Conservation (phyloP, 345 rosid species). For the Geranium brycei region DNA sequence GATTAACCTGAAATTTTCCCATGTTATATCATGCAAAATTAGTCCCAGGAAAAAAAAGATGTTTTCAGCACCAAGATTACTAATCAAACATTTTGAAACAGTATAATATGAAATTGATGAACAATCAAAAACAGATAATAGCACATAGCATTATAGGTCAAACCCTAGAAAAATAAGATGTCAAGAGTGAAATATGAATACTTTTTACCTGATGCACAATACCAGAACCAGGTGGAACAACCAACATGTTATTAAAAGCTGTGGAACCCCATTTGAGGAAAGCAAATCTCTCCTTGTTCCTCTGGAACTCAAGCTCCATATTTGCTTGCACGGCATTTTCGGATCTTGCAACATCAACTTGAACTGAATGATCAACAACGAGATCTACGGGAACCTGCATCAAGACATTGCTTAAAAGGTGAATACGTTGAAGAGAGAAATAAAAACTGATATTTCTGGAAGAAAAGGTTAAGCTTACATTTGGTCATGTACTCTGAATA, state of each 20-base stretch:
- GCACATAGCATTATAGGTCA: not conserved
- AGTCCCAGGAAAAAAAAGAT: not conserved
- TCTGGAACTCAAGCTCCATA: constrained; percentile 88
- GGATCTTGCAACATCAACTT: constrained; percentile 90
- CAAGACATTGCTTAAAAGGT: constrained; percentile 2
- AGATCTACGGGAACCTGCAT: constrained; percentile 91
- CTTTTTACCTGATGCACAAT: constrained; percentile 88
- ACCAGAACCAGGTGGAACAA: constrained; percentile 99
- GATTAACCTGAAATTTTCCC: constrained; percentile 60
- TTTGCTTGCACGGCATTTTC: constrained; percentile 95
- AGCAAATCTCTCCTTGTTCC: constrained; percentile 95
- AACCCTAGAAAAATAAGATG: not conserved
- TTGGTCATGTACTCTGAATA: not conserved
- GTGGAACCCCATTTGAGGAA: constrained; percentile 96
- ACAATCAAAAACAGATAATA: not conserved
- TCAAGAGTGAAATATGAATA: not conserved
- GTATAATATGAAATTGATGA: not conserved
- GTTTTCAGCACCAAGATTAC: not conserved
- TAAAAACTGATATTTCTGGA: no score
- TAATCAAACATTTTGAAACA: not conserved
- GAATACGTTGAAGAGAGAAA: not conserved
- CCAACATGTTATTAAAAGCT: constrained; percentile 91
- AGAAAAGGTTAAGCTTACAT: not conserved
- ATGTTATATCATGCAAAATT: no score
- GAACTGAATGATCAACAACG: constrained; percentile 96